Conservation (phyloP, 1,284 basidiomycete genomes). For the Singerocomus rubriflavus region DNA sequence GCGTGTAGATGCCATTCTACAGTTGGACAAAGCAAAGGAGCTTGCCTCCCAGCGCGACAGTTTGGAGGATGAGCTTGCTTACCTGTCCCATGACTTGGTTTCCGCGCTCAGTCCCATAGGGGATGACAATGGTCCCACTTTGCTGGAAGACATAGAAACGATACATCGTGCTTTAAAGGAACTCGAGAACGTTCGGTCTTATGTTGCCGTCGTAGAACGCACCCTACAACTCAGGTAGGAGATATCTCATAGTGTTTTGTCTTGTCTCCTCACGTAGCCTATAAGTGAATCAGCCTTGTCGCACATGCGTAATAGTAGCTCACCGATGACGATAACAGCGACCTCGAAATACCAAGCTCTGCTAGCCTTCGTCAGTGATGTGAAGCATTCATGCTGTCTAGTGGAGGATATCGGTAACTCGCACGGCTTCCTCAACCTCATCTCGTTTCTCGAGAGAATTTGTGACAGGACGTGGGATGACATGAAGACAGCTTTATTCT, state of each 20-base stretch:
- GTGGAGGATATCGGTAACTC: constrained; percentile 42
- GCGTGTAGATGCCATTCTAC: constrained; percentile 39
- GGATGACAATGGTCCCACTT: constrained; percentile 48
- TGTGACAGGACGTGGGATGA: constrained; percentile 70
- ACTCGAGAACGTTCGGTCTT: constrained; percentile 70
- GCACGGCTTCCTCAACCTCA: constrained; percentile 47
- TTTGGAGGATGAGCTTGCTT: constrained; percentile 70
- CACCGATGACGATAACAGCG: constrained; percentile 43
- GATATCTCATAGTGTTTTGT: constrained; percentile 9
- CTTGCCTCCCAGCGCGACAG: constrained; percentile 73
- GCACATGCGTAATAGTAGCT: constrained; percentile 41
- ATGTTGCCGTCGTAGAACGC: constrained; percentile 71
- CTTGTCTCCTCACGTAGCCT: constrained; percentile 15
- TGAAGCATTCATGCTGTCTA: constrained; percentile 41
- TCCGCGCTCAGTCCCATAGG: constrained; percentile 46
- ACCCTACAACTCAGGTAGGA: constrained; percentile 75
- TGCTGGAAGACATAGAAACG: constrained; percentile 79
- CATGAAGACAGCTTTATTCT: constrained; percentile 62
- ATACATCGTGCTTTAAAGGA: constrained; percentile 72
- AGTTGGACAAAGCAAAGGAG: constrained; percentile 64
- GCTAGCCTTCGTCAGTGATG: constrained; percentile 54
- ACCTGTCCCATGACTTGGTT: constrained; percentile 64
- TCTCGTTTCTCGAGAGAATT: constrained; percentile 56
- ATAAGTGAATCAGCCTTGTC: constrained; percentile 55
- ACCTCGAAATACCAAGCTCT: constrained; percentile 61